Base-by-base conservation (phyloP, 2,329 filamentous ascomycete species). In the Monosporascus sp. region DNA sequence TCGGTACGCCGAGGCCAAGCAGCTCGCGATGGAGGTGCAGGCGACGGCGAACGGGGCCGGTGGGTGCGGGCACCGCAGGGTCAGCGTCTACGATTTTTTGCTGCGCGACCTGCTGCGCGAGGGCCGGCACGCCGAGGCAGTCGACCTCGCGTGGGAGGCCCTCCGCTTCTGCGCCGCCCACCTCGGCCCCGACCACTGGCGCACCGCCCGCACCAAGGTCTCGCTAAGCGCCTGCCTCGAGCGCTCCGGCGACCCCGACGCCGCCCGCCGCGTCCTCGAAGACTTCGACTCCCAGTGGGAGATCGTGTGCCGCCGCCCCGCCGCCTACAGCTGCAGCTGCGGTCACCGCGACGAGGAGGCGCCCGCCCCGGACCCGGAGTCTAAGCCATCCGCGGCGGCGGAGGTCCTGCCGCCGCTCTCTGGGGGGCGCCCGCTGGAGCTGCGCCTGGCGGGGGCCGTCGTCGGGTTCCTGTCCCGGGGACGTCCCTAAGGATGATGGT, bases 251-350 rank as follows among this genome's bases (percentile, higher is more conserved):
- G 27, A 43, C 5, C 7, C 22, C 2, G 50, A 52, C 3, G 59
- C 57, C 27, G 59, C 59, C 3, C 51, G 45, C 2, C n/a, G 9
- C 20, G 51, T 57, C 5, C 35, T 48, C 4, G 31, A 15, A 4
- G 55, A 56, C 14, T 59, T 60, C 38, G 58, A 59, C 41, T 37
- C 43, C 2, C 27, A 52, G 17, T 60, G 55, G 58, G 49, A 58
- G 14, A 54, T 56, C 43, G 53, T 56, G 18, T 51, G 55, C 18
- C 31, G 31, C 39, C 39, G 39, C 11, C 39, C 39, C 5, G 1
- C 5, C 18, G 18, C 20, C n/a, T 43, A 43, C 14, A 20, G 17
- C 22, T 43, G 39, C 9, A 18, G 39, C 11, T 43, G 39, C 39
- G 39, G 39, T 8, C 39, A 43, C 18, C 39, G 39, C n/a, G 39